Percentiles rank a stretch among this genome's conserved stretches.
phyloP scores from a whole-genome alignment of 208 protist genomes.

The Wallacemonas collosoma region DNA sequence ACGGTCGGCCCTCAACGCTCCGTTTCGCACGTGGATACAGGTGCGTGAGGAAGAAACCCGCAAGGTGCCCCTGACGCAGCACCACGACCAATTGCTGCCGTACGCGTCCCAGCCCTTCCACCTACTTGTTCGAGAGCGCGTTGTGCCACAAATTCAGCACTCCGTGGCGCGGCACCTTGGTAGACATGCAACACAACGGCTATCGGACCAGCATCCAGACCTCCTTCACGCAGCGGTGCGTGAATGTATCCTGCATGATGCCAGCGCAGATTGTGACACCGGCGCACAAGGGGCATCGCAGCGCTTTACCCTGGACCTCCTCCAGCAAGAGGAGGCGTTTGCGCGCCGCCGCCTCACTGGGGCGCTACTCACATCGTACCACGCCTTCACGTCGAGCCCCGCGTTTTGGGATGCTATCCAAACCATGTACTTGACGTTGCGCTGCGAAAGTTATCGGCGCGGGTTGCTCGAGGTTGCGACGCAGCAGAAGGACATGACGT shows the following conservation, averaged over 20 bases:
- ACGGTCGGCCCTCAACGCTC: background rate
- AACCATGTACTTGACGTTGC: constrained; percentile 7
- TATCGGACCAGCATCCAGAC: background rate
- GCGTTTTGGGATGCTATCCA: background rate
- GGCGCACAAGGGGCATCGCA: too few species aligned
- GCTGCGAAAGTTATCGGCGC: background rate
- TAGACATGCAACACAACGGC: background rate
- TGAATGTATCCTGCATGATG: too few species aligned
- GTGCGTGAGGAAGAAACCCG: too few species aligned
- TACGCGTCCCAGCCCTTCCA: constrained; percentile 4
- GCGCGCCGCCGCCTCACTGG: constrained; percentile 1
- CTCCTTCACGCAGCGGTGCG: too few species aligned
- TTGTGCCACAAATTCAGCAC: background rate
- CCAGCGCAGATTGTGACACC: too few species aligned
- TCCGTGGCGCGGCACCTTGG: too few species aligned
- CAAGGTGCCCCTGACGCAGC: background rate
- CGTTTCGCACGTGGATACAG: background rate
- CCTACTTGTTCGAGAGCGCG: background rate
- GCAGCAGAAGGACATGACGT: constrained; percentile 17
- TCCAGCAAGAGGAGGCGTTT: constrained; percentile 11
- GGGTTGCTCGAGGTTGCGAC: background rate
- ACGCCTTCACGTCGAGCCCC: background rate
- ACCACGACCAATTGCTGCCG: background rate
- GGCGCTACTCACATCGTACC: background rate
- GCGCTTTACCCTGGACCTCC: background rate